phyloP scores from a whole-genome alignment of 345 rosid species.

The Geranium rotundifolium region DNA sequence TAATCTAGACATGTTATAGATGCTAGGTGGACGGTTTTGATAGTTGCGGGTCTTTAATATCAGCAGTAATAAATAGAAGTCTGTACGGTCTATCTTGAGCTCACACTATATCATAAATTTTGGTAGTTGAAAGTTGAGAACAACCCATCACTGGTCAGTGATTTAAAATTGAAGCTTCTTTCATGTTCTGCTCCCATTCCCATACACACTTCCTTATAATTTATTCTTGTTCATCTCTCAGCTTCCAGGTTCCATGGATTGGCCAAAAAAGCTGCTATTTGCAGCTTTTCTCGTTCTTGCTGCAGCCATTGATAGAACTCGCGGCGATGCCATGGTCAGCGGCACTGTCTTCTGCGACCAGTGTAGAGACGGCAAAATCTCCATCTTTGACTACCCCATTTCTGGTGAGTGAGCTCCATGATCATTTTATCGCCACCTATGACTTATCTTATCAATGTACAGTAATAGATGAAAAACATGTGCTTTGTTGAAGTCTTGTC shows the following conservation, averaged over 20 bases:
- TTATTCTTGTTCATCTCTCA: slow-evolving; percentile 1
- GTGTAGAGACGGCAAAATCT: slow-evolving; percentile 72
- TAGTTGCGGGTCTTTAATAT: background rate
- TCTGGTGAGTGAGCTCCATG: background rate
- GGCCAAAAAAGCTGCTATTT: slow-evolving; percentile 23
- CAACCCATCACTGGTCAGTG: slow-evolving; percentile 7
- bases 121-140: slow-evolving; percentile 47
- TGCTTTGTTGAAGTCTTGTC: no score
- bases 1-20: no score
- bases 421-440: no score
- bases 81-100: slow-evolving; percentile 1
- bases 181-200: background rate
- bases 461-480: no score
- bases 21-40: background rate
- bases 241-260: slow-evolving; percentile 28
- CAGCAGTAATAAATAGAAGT: background rate
- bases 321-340: slow-evolving; percentile 46
- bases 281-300: slow-evolving; percentile 33
- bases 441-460: no score
- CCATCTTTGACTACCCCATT: slow-evolving; percentile 72
- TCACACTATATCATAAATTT: slow-evolving; percentile 25
- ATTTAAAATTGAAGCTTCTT: slow-evolving; percentile 6
- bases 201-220: background rate
- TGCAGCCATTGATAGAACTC: slow-evolving; percentile 33
- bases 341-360: slow-evolving; percentile 85